Evolutionary conservation across 2,329 filamentous ascomycete species (phyloP).

Genomic region (Eutypa lata): DNA sequence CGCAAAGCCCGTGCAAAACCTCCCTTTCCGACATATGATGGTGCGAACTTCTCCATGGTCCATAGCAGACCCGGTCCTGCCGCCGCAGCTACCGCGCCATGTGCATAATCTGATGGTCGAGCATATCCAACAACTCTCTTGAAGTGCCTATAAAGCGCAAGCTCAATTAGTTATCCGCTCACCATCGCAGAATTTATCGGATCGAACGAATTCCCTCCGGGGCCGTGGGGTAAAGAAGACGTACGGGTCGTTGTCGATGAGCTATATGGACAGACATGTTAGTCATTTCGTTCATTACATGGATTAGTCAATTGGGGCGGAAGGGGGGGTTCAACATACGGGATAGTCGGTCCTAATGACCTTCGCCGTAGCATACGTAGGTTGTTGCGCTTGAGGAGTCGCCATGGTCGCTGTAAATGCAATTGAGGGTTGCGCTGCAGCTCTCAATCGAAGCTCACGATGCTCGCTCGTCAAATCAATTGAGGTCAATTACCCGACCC

Average conservation of each 20-base stretch:
- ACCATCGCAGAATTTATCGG: background rate
- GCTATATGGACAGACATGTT: slow-evolving; percentile 52
- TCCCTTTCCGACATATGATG: slow-evolving; percentile 78
- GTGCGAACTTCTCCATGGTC: slow-evolving; percentile 78
- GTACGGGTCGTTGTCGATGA: slow-evolving; percentile 99
- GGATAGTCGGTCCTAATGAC: slow-evolving; percentile 80
- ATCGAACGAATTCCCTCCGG: too few species aligned
- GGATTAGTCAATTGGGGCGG: slow-evolving; percentile 21
- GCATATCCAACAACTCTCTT: slow-evolving; percentile 87
- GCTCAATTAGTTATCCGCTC: slow-evolving; percentile 2
- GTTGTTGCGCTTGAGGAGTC: slow-evolving; percentile 30
- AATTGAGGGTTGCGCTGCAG: slow-evolving; percentile 25
- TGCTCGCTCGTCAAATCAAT: slow-evolving; percentile 1
- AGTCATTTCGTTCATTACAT: slow-evolving; percentile 38
- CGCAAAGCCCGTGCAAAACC: slow-evolving; percentile 84
- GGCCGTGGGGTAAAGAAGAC: slow-evolving; percentile 29
- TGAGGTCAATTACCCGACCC: slow-evolving; percentile 10
- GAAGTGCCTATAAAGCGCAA: slow-evolving; percentile 69
- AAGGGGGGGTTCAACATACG: slow-evolving; percentile 53
- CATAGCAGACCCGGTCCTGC: slow-evolving; percentile 71
- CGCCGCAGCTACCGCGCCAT: slow-evolving; percentile 66
- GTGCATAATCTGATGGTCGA: slow-evolving; percentile 75
- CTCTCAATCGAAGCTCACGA: slow-evolving; percentile 11
- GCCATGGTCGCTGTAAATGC: slow-evolving; percentile 35
- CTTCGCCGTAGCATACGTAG: slow-evolving; percentile 69